Conservation (phyloP, 768 basidiomycete genomes). For the Termitomyces sp. region DNA sequence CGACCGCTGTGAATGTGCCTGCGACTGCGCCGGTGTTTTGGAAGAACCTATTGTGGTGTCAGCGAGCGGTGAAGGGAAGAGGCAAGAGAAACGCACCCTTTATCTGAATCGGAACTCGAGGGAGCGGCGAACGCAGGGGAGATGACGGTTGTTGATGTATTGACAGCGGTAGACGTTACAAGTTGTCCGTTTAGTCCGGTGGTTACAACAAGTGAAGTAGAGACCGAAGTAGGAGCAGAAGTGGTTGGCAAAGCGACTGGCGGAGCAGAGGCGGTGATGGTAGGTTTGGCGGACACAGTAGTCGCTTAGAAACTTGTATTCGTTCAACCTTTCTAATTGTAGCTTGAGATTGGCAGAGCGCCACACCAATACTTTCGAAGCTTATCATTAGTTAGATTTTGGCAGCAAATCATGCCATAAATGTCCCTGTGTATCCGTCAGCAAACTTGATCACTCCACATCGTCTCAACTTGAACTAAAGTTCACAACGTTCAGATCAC, state of each 20-base stretch:
- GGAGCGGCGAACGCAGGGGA: neutral
- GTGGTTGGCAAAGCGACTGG: neutral
- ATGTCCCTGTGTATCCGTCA: neutral
- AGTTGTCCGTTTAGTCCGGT: rapidly evolving
- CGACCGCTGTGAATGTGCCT: conserved; percentile 65
- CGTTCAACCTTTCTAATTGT: neutral
- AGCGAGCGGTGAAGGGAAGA: neutral
- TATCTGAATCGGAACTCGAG: neutral
- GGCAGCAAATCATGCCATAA: neutral
- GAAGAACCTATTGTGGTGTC: conserved; percentile 52
- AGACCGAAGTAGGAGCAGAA: neutral
- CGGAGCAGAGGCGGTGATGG: neutral
- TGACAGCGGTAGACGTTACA: neutral
- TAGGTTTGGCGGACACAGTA: neutral
- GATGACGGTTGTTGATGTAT: neutral
- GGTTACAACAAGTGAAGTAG: neutral
- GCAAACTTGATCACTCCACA: neutral
- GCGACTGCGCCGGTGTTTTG: conserved; percentile 70
- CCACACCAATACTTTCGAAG: neutral
- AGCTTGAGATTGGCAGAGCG: neutral
- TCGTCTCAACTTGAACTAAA: neutral
- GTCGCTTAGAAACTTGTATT: neutral
- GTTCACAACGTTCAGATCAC: no score
- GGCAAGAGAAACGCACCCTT: neutral
- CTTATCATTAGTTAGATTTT: neutral